Conservation (phyloP, 768 basidiomycete species). For the Trametes cubensis region DNA sequence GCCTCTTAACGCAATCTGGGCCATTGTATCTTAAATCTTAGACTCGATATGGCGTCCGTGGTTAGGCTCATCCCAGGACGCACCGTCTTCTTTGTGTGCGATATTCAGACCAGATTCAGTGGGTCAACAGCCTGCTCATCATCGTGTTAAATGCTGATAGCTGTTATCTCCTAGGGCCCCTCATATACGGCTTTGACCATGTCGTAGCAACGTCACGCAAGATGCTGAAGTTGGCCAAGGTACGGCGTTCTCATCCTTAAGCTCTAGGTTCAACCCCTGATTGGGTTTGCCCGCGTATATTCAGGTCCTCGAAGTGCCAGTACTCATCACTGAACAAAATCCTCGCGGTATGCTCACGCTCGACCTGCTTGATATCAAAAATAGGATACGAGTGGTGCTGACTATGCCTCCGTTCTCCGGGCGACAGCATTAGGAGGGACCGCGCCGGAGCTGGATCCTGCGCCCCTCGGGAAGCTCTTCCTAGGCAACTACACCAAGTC, state of each 20-base stretch:
- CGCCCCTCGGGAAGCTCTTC: constrained; percentile 56
- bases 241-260: constrained; percentile 28
- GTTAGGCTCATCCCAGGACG: constrained; percentile 41
- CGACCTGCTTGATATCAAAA: neutral
- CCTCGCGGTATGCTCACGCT: constrained; percentile 55
- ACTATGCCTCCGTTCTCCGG: neutral
- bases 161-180: constrained; percentile 36
- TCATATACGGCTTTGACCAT: constrained; percentile 71
- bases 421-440: constrained; percentile 67
- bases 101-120: constrained; percentile 81
- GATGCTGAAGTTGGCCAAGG: constrained; percentile 77
- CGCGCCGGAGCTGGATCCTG: constrained; percentile 59
- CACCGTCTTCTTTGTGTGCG: constrained; percentile 78
- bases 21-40: no score
- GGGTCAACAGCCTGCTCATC: constrained; percentile 25
- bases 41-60: constrained; percentile 23
- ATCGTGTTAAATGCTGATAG: neutral
- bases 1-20: no score
- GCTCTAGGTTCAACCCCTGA: neutral
- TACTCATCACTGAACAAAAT: constrained; percentile 86
- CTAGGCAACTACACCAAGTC: constrained; percentile 74
- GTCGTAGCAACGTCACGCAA: constrained; percentile 73
- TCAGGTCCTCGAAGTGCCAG: constrained; percentile 66
- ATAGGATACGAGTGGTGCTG: neutral
- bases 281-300: neutral